Evolutionary conservation across 1,284 basidiomycete species (phyloP), one percentile per base, ranked within the genome.

Genomic region (Irpex rosettiformis): DNA sequence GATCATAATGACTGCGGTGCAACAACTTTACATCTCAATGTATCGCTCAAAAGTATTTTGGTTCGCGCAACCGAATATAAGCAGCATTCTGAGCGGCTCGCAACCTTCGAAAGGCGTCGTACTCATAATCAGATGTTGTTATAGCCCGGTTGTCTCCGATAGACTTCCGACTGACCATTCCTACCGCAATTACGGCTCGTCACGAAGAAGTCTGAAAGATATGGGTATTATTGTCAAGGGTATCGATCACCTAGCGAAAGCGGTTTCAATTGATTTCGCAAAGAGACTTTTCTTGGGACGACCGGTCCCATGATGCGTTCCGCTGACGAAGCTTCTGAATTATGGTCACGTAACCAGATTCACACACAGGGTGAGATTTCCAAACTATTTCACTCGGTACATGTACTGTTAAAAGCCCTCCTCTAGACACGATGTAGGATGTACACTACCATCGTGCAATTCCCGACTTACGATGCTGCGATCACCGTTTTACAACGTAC

Each of bases 261-360:
- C 33, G 33, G n/a, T 37, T 37, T 37, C 16, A 37, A 37, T 37
- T 16, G n/a, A n/a, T n/a, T n/a, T n/a, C n/a, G n/a, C n/a, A n/a
- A n/a, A n/a, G n/a, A n/a, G n/a, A n/a, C n/a, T n/a, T n/a, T n/a
- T n/a, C n/a, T n/a, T n/a, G n/a, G n/a, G n/a, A n/a, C 33, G 11
- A 37, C 2, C 33, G 27, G 57, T 48, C 57, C 25, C 42, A 27
- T 58, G 57, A 58, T 37, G 28, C 5, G 11, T n/a, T 1, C 5
- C 22, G 57, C 57, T 58, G 57, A 58, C 57, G 57, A 58, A 58
- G 43, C n/a, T 54, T 25, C 37, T 43, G 10, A 58, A 53, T 58
- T 30, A 58, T 13, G 52, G 49, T 54, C 57, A 25, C 52, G 57
- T 52, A 57, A 54, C 51, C 37, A 27, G 28, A 7, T 37, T 28